These are phyloP conservation scores for Chernovozyma sophiae-reginae DNA, from an alignment of 1,139 yeast genomes.

Conservation along the genomic window DNA sequence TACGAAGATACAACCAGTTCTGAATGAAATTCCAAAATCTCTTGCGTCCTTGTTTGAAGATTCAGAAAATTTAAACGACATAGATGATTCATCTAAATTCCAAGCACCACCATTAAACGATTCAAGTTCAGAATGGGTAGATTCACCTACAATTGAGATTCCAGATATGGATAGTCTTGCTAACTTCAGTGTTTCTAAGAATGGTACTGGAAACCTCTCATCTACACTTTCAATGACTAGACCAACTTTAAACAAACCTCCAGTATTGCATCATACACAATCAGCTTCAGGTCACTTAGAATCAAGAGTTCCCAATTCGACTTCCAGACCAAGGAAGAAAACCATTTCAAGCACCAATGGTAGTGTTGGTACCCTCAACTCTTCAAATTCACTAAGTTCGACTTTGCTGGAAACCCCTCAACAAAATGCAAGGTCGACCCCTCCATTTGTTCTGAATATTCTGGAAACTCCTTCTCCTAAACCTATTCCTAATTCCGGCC, in stretches of 20 bases:
- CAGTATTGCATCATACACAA: slow-evolving; percentile 46
- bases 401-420: slow-evolving; percentile 1
- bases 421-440: slow-evolving; percentile 17
- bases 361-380: slow-evolving; percentile 10
- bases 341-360: slow-evolving; percentile 37
- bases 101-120: slow-evolving; percentile 8
- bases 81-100: slow-evolving; percentile 13
- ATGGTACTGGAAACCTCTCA: slow-evolving; percentile 12
- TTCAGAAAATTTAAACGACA: slow-evolving; percentile 9
- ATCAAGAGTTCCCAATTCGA: slow-evolving; percentile 25
- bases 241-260: slow-evolving; percentile 43
- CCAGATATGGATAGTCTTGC: slow-evolving; percentile 42
- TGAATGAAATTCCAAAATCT: slow-evolving; percentile 63
- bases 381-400: slow-evolving; percentile 6
- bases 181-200: slow-evolving; percentile 15
- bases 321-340: slow-evolving; percentile 30
- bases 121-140: slow-evolving; percentile 19
- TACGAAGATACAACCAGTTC: slow-evolving; percentile 1
- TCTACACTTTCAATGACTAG: slow-evolving; percentile 14
- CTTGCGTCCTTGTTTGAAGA: slow-evolving; percentile 67
- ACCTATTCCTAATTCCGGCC: slow-evolving; percentile 25
- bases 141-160: slow-evolving; percentile 44
- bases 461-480: slow-evolving; percentile 39
- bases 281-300: slow-evolving; percentile 45
- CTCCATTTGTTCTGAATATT: slow-evolving; percentile 27